A percentile compares a stretch with the other conserved stretches of the same genome.
phyloP scores from a whole-genome alignment of 2,329 filamentous ascomycete genomes.

The Colletotrichum simmondsii region DNA sequence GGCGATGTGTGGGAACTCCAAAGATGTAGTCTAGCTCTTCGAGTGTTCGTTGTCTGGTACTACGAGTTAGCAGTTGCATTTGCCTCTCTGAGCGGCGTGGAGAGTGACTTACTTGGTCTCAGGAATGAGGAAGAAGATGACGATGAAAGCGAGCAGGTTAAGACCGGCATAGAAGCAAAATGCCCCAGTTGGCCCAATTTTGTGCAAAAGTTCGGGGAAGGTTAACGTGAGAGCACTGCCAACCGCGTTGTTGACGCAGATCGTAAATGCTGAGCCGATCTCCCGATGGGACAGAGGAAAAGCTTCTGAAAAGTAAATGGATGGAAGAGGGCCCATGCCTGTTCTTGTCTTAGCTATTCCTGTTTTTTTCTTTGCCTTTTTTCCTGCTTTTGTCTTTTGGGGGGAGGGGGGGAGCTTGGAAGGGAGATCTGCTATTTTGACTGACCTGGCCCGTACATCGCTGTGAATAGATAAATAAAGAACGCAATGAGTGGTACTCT shows the following conservation, averaged over 20 bases:
- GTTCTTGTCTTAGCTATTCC: neutral
- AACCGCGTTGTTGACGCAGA: constrained; percentile 43
- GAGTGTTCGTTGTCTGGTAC: constrained; percentile 53
- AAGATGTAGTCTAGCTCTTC: constrained; percentile 57
- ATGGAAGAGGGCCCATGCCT: constrained; percentile 45
- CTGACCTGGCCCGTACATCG: constrained; percentile 58
- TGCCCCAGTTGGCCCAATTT: constrained; percentile 50
- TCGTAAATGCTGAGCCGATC: constrained; percentile 44
- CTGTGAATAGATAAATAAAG: constrained; percentile 67
- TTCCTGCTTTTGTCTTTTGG: too few species aligned
- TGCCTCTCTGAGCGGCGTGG: neutral
- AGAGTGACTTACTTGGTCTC: constrained; percentile 57
- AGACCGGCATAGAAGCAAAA: constrained; percentile 71
- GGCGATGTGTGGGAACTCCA: constrained; percentile 44
- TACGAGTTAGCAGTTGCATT: neutral
- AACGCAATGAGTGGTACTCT: constrained; percentile 62
- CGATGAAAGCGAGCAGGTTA: constrained; percentile 68
- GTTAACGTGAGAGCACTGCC: constrained; percentile 47
- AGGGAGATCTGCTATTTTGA: neutral
- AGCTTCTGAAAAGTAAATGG: constrained; percentile 63
- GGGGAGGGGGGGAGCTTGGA: too few species aligned
- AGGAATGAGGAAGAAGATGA: constrained; percentile 72
- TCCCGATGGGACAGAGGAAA: constrained; percentile 66
- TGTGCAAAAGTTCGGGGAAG: constrained; percentile 58
- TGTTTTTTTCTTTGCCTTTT: too few species aligned